Percentiles rank a stretch among this genome's conserved stretches.
Conservation (phyloP, 2,329 filamentous ascomycete genomes). For the Metarhizium sp. region DNA sequence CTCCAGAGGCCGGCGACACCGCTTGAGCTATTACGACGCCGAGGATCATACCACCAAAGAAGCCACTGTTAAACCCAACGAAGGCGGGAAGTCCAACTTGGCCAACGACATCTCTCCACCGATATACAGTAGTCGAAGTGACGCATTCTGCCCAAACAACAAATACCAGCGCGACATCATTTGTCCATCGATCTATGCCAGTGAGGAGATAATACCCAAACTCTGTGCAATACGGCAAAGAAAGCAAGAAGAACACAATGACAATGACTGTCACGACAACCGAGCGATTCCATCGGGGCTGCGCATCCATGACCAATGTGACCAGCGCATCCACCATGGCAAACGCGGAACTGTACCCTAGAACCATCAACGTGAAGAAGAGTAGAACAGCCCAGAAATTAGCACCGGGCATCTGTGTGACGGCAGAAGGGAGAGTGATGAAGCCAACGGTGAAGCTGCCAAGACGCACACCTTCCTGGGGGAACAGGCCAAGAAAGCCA, state of each 20-base stretch:
- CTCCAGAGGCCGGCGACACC: constrained; percentile 33
- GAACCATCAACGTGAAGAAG: constrained; percentile 48
- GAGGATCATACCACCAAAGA: constrained; percentile 41
- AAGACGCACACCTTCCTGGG: constrained; percentile 28
- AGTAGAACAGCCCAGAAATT: constrained; percentile 50
- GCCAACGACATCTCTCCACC: constrained; percentile 36
- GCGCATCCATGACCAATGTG: constrained; percentile 43
- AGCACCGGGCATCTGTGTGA: constrained; percentile 45
- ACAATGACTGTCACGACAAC: constrained; percentile 40
- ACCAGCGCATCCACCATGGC: constrained; percentile 49
- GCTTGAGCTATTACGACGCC: constrained; percentile 41
- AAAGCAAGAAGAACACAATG: constrained; percentile 41
- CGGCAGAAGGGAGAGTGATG: constrained; percentile 45
- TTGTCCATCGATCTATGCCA: constrained; percentile 46
- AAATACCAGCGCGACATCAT: constrained; percentile 44
- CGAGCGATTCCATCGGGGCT: constrained; percentile 35
- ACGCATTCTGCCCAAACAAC: constrained; percentile 44
- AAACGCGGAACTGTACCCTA: constrained; percentile 49
- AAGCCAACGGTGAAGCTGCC: constrained; percentile 50
- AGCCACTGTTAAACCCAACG: constrained; percentile 38
- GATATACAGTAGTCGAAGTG: constrained; percentile 42
- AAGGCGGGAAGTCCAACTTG: constrained; percentile 35
- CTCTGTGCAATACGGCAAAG: constrained; percentile 46
- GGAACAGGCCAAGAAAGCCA: constrained; percentile 31
- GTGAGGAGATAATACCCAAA: constrained; percentile 47